Conservation (phyloP, 495 filamentous ascomycete genomes). For the Penicillium pancosmium region DNA sequence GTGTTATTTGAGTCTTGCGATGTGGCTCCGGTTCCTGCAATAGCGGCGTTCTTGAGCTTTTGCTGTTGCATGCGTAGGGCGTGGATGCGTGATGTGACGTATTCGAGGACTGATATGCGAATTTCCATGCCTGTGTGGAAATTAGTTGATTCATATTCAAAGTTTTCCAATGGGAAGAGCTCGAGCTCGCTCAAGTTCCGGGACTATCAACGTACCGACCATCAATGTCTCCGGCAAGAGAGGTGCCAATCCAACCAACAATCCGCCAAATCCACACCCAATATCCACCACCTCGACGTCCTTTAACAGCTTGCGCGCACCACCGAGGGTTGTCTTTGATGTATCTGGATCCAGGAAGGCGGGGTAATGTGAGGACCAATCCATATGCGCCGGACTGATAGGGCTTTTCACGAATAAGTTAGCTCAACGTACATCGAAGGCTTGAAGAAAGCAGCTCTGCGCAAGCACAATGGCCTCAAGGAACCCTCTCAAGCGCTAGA, state of each 20-base stretch:
- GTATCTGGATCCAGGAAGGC: slow-evolving; percentile 54
- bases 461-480: background rate
- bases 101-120: slow-evolving; percentile 83
- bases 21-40: slow-evolving; percentile 13
- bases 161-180: background rate
- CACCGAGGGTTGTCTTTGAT: slow-evolving; percentile 35
- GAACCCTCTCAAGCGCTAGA: background rate
- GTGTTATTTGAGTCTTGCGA: slow-evolving; percentile 2
- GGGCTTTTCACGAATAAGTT: slow-evolving; percentile 58
- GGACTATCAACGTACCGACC: slow-evolving; percentile 57
- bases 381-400: slow-evolving; percentile 78
- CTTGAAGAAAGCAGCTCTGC: background rate
- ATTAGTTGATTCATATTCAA: background rate
- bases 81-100: slow-evolving; percentile 80
- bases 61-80: slow-evolving; percentile 73
- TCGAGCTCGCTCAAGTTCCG: no score
- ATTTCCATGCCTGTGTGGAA: slow-evolving; percentile 76
- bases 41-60: slow-evolving; percentile 33
- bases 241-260: slow-evolving; percentile 84
- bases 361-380: slow-evolving; percentile 89
- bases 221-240: slow-evolving; percentile 80
- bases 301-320: slow-evolving; percentile 54
- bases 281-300: slow-evolving; percentile 95
- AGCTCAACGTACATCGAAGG: slow-evolving; percentile 14
- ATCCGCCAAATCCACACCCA: slow-evolving; percentile 92